A percentile compares a stretch with the other conserved stretches of the same genome.
Evolutionary conservation across 768 basidiomycete genomes (phyloP).

Genomic region (Boletus sp.): DNA sequence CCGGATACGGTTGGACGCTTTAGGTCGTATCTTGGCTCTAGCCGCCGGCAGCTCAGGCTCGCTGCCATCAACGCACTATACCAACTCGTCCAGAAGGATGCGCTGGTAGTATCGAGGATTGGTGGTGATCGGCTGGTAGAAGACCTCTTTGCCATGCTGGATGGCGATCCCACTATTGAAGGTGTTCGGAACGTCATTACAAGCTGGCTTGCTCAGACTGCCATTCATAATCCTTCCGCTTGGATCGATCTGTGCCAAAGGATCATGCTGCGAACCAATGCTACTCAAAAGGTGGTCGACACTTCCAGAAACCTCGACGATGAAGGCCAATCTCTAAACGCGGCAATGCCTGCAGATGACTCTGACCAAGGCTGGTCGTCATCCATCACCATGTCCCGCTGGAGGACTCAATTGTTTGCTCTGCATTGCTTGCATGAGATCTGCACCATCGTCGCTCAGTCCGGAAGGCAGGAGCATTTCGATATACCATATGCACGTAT

Average conservation of each 20-base stretch:
- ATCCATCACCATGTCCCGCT: slow-evolving; percentile 67
- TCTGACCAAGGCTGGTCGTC: slow-evolving; percentile 33
- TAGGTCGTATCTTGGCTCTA: slow-evolving; percentile 74
- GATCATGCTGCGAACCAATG: slow-evolving; percentile 94
- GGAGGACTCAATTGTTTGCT: slow-evolving; percentile 96
- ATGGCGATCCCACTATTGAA: slow-evolving; percentile 91
- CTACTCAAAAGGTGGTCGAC: slow-evolving; percentile 71
- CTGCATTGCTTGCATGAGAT: slow-evolving; percentile 90
- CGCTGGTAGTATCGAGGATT: slow-evolving; percentile 83
- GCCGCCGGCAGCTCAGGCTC: slow-evolving; percentile 81
- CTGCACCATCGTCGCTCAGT: slow-evolving; percentile 68
- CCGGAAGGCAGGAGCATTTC: slow-evolving; percentile 80
- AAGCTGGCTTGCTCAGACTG: slow-evolving; percentile 95
- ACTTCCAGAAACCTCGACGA: slow-evolving; percentile 72
- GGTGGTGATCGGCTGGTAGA: slow-evolving; percentile 94
- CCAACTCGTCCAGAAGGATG: slow-evolving; percentile 95
- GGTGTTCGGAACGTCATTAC: slow-evolving; percentile 92
- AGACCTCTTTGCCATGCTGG: slow-evolving; percentile 91
- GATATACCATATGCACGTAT: slow-evolving; percentile 69
- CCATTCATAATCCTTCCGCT: slow-evolving; percentile 87
- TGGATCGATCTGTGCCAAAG: slow-evolving; percentile 98
- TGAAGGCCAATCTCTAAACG: slow-evolving; percentile 88
- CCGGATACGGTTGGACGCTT: slow-evolving; percentile 79
- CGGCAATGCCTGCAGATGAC: slow-evolving; percentile 40
- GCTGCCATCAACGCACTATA: slow-evolving; percentile 96